These are phyloP conservation scores for Crucibulum parvulum DNA, from an alignment of 1,284 basidiomycete species.

Conservation along the genomic window DNA sequence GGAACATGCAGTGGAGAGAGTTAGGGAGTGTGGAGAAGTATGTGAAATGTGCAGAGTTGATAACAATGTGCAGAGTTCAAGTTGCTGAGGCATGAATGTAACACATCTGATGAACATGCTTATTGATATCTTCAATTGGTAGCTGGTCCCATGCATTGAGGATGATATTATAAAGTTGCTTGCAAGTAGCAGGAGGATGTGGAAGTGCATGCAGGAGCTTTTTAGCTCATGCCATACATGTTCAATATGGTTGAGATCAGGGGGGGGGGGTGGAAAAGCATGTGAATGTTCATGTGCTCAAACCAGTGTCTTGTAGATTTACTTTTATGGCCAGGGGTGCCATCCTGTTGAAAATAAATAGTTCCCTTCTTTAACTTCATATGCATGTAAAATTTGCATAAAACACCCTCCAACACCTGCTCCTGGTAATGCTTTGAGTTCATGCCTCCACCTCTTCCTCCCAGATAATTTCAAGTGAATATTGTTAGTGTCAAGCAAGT, in stretches of 20 bases:
- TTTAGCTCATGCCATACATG: background rate
- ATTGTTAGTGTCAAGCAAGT: no score
- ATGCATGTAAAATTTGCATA: conserved; percentile 9
- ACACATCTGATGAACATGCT: conserved; percentile 23
- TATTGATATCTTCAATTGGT: conserved; percentile 18
- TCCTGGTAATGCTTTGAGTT: conserved; percentile 12
- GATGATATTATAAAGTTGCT: conserved; percentile 15
- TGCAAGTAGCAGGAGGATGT: conserved; percentile 11
- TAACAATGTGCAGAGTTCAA: no score
- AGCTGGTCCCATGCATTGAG: conserved; percentile 21
- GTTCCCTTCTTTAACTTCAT: conserved; percentile 2
- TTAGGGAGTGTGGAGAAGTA: no score
- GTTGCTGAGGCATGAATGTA: no score
- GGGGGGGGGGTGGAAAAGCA: background rate
- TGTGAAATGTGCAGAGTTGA: no score
- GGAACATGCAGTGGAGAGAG: no score
- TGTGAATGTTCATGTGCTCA: background rate
- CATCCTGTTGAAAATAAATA: conserved; percentile 9
- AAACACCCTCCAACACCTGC: conserved; percentile 16
- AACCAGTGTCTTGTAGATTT: conserved; percentile 17
- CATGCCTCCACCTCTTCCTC: conserved; percentile 22
- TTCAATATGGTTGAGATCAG: background rate
- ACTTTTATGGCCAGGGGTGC: conserved; percentile 10
- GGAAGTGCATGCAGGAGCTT: background rate
- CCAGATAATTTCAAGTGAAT: conserved; percentile 22